Base-by-base conservation (phyloP, 208 protist genomes). In the Histomonas meleagridis region DNA sequence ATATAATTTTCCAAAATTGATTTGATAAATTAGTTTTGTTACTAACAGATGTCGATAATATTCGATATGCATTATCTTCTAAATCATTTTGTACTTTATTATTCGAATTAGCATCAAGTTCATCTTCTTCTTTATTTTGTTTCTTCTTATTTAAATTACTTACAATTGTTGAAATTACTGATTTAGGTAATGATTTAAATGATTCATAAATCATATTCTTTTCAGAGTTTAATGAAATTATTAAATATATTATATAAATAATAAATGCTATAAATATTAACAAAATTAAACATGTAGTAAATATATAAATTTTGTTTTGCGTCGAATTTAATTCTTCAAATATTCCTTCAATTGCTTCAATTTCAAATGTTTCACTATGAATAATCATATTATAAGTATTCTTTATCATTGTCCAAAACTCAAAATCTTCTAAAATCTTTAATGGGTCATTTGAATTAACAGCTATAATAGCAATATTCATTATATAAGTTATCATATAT, bases 151-250 rank as follows among this genome's bases (percentile, higher is more conserved):
- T 86, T 0, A 86, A 21, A 5, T 86, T 51, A 14, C 18, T 43
- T 14, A 86, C 76, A 55, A 86, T 86, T 49, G 43, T 16, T 38
- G 76, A 55, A 0, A 86, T 46, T 5, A 46, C 43, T 21, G 40
- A 32, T 48, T 86, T 86, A 18, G 76, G 76, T 21, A 86, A n/a
- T 4, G 76, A 40, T 57, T 86, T 86, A 46, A 86, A 86, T 55
- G 32, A 40, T 18, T 86, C 46, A 38, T 26, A 43, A 86, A 86
- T 35, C 40, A 55, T 55, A 5, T 3, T 35, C 26, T 86, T 86
- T n/a, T 86, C 76, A 26, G 32, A 18, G 5, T 86, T 1, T 38
- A 86, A 4, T 0, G 18, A 21, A 12, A 35, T 18, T 26, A 49
- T 38, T 9, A 51, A 32, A 28, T 38, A 53, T 14, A 32, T n/a